phyloP scores from a whole-genome alignment of 23 red algal genomes.

The Cyanidioschyzon merolae region DNA sequence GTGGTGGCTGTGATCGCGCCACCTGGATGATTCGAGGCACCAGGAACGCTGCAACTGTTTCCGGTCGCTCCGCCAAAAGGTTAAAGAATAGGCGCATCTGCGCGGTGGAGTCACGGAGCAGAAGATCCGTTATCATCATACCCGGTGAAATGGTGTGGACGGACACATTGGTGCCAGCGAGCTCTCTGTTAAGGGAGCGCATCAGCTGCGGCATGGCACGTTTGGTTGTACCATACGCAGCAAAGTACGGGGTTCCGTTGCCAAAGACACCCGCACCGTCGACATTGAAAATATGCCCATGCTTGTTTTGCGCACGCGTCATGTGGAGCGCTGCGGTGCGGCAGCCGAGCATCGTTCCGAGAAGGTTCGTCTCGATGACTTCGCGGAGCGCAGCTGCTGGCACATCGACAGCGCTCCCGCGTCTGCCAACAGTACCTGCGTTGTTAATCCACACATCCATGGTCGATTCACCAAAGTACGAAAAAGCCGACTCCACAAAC shows the following conservation, averaged over 20 bases:
- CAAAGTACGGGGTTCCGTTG: conserved; percentile 36
- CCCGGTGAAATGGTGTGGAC: conserved; percentile 55
- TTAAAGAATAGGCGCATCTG: conserved; percentile 43
- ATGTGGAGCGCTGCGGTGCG: conserved; percentile 23
- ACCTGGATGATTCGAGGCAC: conserved; percentile 39
- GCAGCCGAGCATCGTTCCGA: conserved; percentile 41
- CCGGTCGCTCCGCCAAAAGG: conserved; percentile 60
- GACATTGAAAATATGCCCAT: conserved; percentile 49
- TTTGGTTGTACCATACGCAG: conserved; percentile 68
- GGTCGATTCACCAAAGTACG: conserved; percentile 5
- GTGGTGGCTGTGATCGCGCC: background rate
- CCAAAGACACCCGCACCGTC: conserved; percentile 54
- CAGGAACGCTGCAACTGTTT: conserved; percentile 49
- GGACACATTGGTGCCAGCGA: background rate
- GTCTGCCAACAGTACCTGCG: conserved; percentile 44
- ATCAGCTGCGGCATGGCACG: conserved; percentile 59
- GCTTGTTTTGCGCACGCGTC: background rate
- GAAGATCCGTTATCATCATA: conserved; percentile 72
- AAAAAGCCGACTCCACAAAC: conserved; percentile 16
- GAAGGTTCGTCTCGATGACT: conserved; percentile 45
- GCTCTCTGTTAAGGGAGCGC: conserved; percentile 32
- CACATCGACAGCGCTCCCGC: conserved; percentile 18
- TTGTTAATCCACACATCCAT: conserved; percentile 67
- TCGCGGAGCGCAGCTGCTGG: conserved; percentile 19
- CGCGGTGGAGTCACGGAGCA: conserved; percentile 44